Evolutionary conservation across 768 basidiomycete genomes (phyloP), one percentile per base, ranked within the genome.

Genomic region (Lanmaoa pseudosensibilis): DNA sequence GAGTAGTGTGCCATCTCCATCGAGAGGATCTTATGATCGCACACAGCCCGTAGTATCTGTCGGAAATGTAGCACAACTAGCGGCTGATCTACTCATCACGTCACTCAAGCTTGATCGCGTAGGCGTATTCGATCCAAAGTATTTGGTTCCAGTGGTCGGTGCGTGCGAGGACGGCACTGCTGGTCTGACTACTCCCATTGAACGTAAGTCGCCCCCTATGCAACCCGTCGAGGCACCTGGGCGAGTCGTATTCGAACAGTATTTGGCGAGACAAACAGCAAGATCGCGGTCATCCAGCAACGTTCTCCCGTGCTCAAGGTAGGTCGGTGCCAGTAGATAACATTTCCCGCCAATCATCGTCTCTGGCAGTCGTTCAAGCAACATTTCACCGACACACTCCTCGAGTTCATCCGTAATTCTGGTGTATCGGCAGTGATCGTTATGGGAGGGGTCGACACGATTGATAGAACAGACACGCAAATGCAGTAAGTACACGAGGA

Each of bases 251-350:
- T 47, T 34, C 25, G 21, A 25, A 0, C 63, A 92, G 90, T 93
- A 9, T 92, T 85, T 63, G 86, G 87, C 8, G 77, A 75, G 44
- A 65, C 75, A 33, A 77, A 74, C 5, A 60, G 72, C 48, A 69
- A 79, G 44, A 55, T 92, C n/a, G 75, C 83, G 37, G 75, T 90
- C 46, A 69, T 93, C 18, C 92, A 92, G 64, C 91, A 93, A 63
- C 75, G 90, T 55, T 92, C 92, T 19, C 92, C 91, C 16, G 83
- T 83, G 3, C 70, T 93, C 54, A 90, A 90, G 77, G 92, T 89
- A 57, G 37, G 76, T 60, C 19, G 4, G 18, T 52, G 1, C 34
- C 6, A 11, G 25, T 47, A 10, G 49, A 48, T 33, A 2, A 33
- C 16, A 18, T 46, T 44, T 43, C 52, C 49, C 51, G 12, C 32